Conservation (phyloP, 2,329 filamentous ascomycete genomes). For the Nigrospora osmanthi region DNA sequence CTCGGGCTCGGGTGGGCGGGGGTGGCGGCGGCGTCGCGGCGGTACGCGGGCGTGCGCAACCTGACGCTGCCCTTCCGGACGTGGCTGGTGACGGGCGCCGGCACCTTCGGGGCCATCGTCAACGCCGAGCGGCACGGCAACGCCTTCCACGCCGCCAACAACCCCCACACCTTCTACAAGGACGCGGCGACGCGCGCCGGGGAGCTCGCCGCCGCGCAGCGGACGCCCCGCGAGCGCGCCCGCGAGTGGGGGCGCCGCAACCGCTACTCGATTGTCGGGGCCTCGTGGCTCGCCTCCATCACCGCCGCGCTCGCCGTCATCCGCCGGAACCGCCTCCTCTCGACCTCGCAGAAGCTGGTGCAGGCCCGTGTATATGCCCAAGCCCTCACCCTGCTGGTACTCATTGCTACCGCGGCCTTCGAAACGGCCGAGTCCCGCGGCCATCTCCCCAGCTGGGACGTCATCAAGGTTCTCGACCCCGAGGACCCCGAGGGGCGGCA, state of each 20-base stretch:
- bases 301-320: conserved; percentile 66
- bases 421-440: conserved; percentile 71
- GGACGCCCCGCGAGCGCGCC: conserved; percentile 51
- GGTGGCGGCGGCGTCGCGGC: conserved; percentile 58
- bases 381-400: conserved; percentile 75
- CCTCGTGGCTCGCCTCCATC: conserved; percentile 77
- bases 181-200: conserved; percentile 52
- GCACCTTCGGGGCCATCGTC: conserved; percentile 84
- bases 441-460: conserved; percentile 76
- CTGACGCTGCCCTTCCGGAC: conserved; percentile 85
- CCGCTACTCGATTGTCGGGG: conserved; percentile 80
- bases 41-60: conserved; percentile 69
- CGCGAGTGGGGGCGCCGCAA: conserved; percentile 70
- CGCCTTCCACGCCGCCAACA: conserved; percentile 60
- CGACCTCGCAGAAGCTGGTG: conserved; percentile 77
- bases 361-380: conserved; percentile 94
- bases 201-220: conserved; percentile 45
- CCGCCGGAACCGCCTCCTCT: conserved; percentile 67
- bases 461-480: conserved; percentile 70
- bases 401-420: conserved; percentile 75
- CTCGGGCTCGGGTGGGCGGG: conserved; percentile 58
- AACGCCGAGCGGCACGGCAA: conserved; percentile 65
- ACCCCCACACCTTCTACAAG: conserved; percentile 60
- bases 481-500: conserved; percentile 77
- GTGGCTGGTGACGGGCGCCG: conserved; percentile 77